A percentile compares a stretch with the other conserved stretches of the same genome.
These are phyloP conservation scores for Guillardia theta DNA, from an alignment of 78 protist species.

Conservation along the genomic window DNA sequence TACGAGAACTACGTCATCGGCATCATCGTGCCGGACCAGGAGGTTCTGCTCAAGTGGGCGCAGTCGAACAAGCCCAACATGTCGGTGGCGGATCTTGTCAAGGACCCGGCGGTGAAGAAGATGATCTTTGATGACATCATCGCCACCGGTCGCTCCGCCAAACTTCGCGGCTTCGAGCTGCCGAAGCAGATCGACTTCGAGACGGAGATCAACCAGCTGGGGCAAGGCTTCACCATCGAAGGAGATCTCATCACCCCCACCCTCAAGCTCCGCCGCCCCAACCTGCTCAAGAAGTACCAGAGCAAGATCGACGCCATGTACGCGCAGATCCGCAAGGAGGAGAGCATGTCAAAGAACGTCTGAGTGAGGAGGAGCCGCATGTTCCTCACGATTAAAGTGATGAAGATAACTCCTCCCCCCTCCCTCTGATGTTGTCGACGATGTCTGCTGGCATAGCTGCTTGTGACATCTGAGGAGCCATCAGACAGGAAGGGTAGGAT, in stretches of 20 bases:
- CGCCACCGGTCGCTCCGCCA: not conserved
- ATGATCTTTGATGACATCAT: conserved; percentile 2
- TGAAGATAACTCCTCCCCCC: too few relatives aligned
- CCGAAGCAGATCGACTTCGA: conserved; percentile 9
- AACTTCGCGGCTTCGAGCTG: not conserved
- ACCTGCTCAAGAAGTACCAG: conserved; percentile 30
- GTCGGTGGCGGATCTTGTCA: not conserved
- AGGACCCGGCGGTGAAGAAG: not conserved
- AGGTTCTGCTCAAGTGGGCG: not conserved
- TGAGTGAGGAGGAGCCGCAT: too few relatives aligned
- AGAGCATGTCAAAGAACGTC: not conserved
- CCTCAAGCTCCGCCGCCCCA: conserved; percentile 25
- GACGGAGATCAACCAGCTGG: not conserved
- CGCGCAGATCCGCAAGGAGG: not conserved
- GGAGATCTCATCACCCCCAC: not conserved
- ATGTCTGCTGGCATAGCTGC: too few relatives aligned
- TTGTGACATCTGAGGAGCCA: too few relatives aligned
- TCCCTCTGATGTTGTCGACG: too few relatives aligned
- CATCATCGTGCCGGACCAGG: not conserved
- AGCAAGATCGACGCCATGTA: not conserved
- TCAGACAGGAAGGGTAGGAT: too few relatives aligned
- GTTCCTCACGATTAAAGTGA: too few relatives aligned
- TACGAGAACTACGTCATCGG: not conserved
- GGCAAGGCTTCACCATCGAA: conserved; percentile 28
- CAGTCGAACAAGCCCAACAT: not conserved